phyloP scores from a whole-genome alignment of 1,139 yeast genomes.

The Blastobotrys illinoisensis region DNA sequence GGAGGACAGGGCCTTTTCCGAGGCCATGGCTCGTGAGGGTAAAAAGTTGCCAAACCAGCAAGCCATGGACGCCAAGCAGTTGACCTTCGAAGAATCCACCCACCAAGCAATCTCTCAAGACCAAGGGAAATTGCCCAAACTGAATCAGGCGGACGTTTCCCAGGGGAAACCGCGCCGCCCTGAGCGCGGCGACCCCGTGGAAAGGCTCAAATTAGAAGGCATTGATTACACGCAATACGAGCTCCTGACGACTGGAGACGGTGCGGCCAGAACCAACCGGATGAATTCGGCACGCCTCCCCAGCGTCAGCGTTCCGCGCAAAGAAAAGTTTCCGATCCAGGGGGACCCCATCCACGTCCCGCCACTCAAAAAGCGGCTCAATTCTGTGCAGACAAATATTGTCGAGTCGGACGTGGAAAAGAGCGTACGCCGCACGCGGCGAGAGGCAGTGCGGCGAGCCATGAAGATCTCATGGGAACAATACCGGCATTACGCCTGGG shows the following conservation, averaged over 20 bases:
- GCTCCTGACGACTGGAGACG: constrained; percentile 9
- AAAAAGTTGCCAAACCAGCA: neutral
- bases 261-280: constrained; percentile 5
- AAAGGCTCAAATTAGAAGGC: neutral
- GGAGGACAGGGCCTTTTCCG: neutral
- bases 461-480: constrained; percentile 55
- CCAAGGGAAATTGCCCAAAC: neutral
- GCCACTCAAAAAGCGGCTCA: constrained; percentile 7
- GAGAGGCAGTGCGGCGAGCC: constrained; percentile 44
- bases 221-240: constrained; percentile 6
- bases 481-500: constrained; percentile 59
- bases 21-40: neutral
- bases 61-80: neutral
- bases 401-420: constrained; percentile 11
- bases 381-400: constrained; percentile 17
- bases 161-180: neutral
- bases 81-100: too few relatives aligned
- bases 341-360: constrained; percentile 12
- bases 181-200: neutral
- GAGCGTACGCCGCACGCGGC: constrained; percentile 28
- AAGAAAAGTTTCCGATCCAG: constrained; percentile 21
- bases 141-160: neutral
- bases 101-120: neutral
- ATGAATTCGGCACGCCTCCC: constrained; percentile 3
- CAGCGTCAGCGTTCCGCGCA: constrained; percentile 18